These are phyloP conservation scores for Sarocladium oryzae DNA, from an alignment of 2,329 filamentous ascomycete species.

Conservation along the genomic window DNA sequence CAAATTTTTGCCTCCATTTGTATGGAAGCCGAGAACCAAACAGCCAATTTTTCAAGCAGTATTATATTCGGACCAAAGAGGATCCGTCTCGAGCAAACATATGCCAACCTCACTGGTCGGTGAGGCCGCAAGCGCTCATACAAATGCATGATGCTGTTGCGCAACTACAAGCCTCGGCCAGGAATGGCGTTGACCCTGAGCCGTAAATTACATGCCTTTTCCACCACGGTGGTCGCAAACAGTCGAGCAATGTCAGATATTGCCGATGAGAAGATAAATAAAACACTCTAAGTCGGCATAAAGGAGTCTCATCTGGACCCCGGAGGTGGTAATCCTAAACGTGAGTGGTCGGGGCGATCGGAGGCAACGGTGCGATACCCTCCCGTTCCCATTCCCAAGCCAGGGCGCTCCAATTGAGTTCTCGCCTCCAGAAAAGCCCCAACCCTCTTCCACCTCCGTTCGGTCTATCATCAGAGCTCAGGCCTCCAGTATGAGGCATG, in stretches of 20 bases:
- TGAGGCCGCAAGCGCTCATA: too few relatives aligned
- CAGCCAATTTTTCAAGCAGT: too few relatives aligned
- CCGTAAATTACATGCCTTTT: too few relatives aligned
- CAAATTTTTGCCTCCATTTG: too few relatives aligned
- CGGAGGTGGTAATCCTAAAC: slow-evolving; percentile 39
- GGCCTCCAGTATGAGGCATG: slow-evolving; percentile 74
- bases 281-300: neutral
- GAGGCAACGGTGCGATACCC: slow-evolving; percentile 28
- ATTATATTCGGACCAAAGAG: too few relatives aligned
- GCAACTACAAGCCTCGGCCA: too few relatives aligned
- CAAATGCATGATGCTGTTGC: too few relatives aligned
- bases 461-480: slow-evolving; percentile 68
- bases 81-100: too few relatives aligned
- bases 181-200: too few relatives aligned
- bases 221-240: too few relatives aligned
- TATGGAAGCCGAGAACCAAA: too few relatives aligned
- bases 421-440: slow-evolving; percentile 64
- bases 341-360: slow-evolving; percentile 43
- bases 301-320: slow-evolving; percentile 29
- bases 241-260: neutral
- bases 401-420: slow-evolving; percentile 81
- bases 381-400: slow-evolving; percentile 68
- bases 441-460: slow-evolving; percentile 53
- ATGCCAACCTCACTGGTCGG: too few relatives aligned
- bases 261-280: neutral